A percentile compares a stretch with the other conserved stretches of the same genome.
Evolutionary conservation across 2,329 filamentous ascomycete species (phyloP).

Genomic region (Fusarium sp.): DNA sequence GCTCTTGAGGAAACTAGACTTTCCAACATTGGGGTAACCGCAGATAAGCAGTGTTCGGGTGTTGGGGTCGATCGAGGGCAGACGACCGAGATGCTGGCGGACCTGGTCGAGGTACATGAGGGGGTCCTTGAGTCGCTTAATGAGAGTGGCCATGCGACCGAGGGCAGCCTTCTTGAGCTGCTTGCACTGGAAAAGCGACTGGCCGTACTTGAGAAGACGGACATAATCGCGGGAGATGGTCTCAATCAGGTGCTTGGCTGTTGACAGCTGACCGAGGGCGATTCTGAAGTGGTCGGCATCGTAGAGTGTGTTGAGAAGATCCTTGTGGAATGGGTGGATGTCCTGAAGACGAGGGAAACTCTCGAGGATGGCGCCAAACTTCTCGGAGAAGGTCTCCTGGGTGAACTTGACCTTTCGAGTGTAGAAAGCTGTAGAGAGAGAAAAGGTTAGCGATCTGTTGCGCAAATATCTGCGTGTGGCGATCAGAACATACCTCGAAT

Average conservation of each 20-base stretch:
- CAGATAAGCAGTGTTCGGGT: conserved; percentile 96
- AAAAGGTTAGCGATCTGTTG: conserved; percentile 20
- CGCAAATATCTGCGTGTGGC: background rate
- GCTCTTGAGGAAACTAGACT: conserved; percentile 93
- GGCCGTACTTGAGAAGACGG: conserved; percentile 89
- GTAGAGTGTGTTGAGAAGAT: conserved; percentile 93
- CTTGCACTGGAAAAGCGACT: conserved; percentile 98
- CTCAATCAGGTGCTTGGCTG: conserved; percentile 96
- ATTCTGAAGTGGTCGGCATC: conserved; percentile 98
- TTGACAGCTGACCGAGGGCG: conserved; percentile 93
- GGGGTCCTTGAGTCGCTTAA: conserved; percentile 93
- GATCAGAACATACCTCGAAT: conserved; percentile 69
- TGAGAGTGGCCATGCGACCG: conserved; percentile 98
- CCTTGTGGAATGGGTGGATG: conserved; percentile 91
- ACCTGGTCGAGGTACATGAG: conserved; percentile 92
- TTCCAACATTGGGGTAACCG: conserved; percentile 97
- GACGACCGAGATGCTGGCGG: conserved; percentile 94
- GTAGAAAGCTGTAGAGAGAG: conserved; percentile 77
- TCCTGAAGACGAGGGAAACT: conserved; percentile 93
- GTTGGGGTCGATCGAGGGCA: conserved; percentile 98
- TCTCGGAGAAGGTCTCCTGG: conserved; percentile 95
- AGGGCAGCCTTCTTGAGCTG: conserved; percentile 96
- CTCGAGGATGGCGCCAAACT: conserved; percentile 89
- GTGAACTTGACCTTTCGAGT: conserved; percentile 99
- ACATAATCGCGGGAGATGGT: conserved; percentile 97